Base-by-base conservation (phyloP, 305 asterid species). In the Petunia hybrid region DNA sequence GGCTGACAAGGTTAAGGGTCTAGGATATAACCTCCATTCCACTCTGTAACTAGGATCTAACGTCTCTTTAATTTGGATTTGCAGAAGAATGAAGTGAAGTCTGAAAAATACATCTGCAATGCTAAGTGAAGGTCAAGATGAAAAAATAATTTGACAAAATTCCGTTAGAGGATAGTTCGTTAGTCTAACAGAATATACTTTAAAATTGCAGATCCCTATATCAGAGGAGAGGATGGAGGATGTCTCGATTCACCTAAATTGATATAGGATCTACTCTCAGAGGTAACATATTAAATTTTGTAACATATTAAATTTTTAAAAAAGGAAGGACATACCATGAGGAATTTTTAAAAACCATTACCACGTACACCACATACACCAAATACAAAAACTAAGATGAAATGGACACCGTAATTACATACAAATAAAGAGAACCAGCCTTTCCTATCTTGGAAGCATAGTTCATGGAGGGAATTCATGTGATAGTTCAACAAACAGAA, bases 91-190 rank as follows among this genome's bases (percentile, higher is more conserved):
- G 38, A 62, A 78, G 22, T 45, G 45, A 62, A 57, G 9, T 36
- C 70, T 41, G 13, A 64, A 43, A 61, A 36, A 43, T 13, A 59
- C 59, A 63, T 60, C 61, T 61, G 73, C 46, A 77, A 61, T 43
- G 60, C 60, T 41, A 63, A 45, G 36, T 59, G 59, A 77, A 60
- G 59, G 59, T 60, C 43, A 7, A 8, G 9, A 78, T 78, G 69
- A 64, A 31, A 60, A 42, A 65, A 45, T 6, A 62, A 12, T 42
- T 65, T 64, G 70, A 70, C 43, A 77, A 67, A 59, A 16, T 6
- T 74, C 84, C 55, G 53, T 75, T 14, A 36, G 55, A 81, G 78
- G 67, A 75, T 63, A 81, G 84, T 63, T 51, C 66, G 84, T 75
- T 61, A 62, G 73, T 75, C 75, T 75, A 51, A 51, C 46, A 73